Conservation (phyloP, 2,329 filamentous ascomycete genomes). For the Talaromyces sp. region DNA sequence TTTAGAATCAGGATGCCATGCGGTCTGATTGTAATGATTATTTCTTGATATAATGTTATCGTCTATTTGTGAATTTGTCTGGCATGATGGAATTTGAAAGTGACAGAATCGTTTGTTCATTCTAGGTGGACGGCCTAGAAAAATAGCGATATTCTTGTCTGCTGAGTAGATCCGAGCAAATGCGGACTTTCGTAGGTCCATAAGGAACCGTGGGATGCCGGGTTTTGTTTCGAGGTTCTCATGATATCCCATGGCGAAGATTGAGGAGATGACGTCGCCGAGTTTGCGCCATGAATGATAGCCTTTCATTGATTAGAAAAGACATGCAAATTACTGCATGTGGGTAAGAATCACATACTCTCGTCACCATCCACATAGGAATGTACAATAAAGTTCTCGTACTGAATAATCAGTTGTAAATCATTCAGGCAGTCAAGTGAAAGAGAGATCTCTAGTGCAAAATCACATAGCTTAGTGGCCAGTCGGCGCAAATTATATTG, state of each 20-base stretch:
- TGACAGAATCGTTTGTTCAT: slow-evolving; percentile 46
- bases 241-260: slow-evolving; percentile 52
- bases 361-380: slow-evolving; percentile 50
- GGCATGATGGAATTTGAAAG: slow-evolving; percentile 35
- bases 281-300: slow-evolving; percentile 51
- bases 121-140: slow-evolving; percentile 52
- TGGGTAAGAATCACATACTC: slow-evolving; percentile 35
- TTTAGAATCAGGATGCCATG: slow-evolving; percentile 21
- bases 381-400: slow-evolving; percentile 52
- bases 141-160: slow-evolving; percentile 53
- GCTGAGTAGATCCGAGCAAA: slow-evolving; percentile 49
- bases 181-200: slow-evolving; percentile 41
- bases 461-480: slow-evolving; percentile 35
- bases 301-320: slow-evolving; percentile 30
- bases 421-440: slow-evolving; percentile 45
- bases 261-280: slow-evolving; percentile 51
- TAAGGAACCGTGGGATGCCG: slow-evolving; percentile 39
- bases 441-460: slow-evolving; percentile 41
- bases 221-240: slow-evolving; percentile 39
- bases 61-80: neutral
- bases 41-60: neutral
- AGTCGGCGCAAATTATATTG: slow-evolving; percentile 30
- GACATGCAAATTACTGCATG: neutral
- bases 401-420: slow-evolving; percentile 50
- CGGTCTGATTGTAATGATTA: neutral